Conservation (phyloP, 78 protist genomes). For the Dictyostelium firmibasis region DNA sequence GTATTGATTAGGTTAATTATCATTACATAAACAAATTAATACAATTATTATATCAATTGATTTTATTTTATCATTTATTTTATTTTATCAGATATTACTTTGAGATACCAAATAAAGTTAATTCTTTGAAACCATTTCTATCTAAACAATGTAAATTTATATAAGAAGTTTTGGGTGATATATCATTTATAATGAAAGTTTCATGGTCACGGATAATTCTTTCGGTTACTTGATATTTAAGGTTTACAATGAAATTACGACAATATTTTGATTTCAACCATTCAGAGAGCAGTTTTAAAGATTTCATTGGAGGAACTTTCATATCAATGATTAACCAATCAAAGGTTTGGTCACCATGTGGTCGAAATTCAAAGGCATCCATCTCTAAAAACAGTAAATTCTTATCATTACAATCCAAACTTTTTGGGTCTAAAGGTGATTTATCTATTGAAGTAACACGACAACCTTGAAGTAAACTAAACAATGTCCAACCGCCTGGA, state of each 20-base stretch:
- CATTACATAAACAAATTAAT: too few species aligned
- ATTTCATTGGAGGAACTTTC: conserved; percentile 47
- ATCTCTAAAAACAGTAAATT: neutral
- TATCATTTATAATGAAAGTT: neutral
- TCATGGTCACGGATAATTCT: neutral
- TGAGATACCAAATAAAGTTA: conserved; percentile 14
- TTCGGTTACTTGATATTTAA: neutral
- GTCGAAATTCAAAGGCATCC: conserved; percentile 2
- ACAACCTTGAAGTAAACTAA: conserved; percentile 12
- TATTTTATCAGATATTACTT: neutral
- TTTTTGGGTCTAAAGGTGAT: neutral
- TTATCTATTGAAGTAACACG: conserved; percentile 26
- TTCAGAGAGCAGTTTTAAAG: neutral
- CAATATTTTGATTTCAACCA: neutral
- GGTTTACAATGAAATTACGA: conserved; percentile 17
- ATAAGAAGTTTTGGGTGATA: neutral
- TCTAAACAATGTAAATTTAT: conserved; percentile 28
- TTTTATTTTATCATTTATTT: neutral
- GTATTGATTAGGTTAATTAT: too few species aligned
- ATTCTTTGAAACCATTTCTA: neutral
- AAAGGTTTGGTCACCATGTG: neutral
- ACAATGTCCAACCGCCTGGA: conserved; percentile 62
- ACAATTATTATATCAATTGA: too few species aligned
- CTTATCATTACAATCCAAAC: neutral
- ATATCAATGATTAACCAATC: conserved; percentile 53